Evolutionary conservation across 73 alveolate genomes (phyloP).

Genomic region (Stentor coeruleus): DNA sequence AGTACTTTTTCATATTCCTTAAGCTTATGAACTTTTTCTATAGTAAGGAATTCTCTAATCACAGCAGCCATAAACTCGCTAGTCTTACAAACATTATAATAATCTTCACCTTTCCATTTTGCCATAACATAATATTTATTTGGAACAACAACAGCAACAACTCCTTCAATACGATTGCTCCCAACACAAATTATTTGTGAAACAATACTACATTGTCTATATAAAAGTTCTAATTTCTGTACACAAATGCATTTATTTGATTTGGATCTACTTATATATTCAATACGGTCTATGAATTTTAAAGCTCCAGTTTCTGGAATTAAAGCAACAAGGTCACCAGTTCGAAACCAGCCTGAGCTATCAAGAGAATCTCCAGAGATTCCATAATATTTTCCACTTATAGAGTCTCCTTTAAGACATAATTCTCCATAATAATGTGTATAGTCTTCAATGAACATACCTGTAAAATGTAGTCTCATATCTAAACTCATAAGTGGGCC

Average conservation of each 20-base stretch:
- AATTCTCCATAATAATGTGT: slow-evolving; percentile 1
- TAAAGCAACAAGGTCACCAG: slow-evolving; percentile 90
- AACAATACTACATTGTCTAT: slow-evolving; percentile 61
- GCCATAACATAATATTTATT: slow-evolving; percentile 29
- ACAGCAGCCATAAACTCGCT: background rate
- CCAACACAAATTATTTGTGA: slow-evolving; percentile 91
- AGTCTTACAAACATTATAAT: background rate
- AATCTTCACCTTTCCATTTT: background rate
- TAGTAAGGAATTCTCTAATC: background rate
- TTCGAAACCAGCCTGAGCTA: slow-evolving; percentile 97
- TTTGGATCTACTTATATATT: slow-evolving; percentile 84
- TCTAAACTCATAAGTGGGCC: background rate
- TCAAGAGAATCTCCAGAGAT: too few species aligned
- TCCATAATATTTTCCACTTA: background rate
- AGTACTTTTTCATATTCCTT: background rate
- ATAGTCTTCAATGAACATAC: too few species aligned
- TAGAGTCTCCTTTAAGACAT: background rate
- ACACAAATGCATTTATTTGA: slow-evolving; percentile 95
- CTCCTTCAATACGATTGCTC: slow-evolving; percentile 70
- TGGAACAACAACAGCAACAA: slow-evolving; percentile 84
- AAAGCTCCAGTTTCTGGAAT: slow-evolving; percentile 57
- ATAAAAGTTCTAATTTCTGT: slow-evolving; percentile 85
- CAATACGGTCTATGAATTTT: slow-evolving; percentile 83
- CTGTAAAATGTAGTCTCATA: too few species aligned
- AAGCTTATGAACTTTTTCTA: background rate